Evolutionary conservation across 805 yeast genomes (phyloP), one percentile per base, ranked within the genome.

Genomic region (Pichia manshurica): DNA sequence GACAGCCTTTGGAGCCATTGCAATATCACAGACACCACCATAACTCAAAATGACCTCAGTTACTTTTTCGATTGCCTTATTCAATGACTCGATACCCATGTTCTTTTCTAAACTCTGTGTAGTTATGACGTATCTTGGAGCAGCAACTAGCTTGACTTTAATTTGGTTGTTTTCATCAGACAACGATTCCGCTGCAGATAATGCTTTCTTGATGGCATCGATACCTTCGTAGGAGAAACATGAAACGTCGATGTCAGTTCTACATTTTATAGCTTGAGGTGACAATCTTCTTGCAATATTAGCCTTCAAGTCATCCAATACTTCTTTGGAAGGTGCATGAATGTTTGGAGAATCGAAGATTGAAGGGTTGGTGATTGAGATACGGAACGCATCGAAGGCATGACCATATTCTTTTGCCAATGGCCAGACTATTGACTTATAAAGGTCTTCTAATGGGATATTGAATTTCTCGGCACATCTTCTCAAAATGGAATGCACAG

Each of bases 1-100:
- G 56, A 93, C 98, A 38, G 98, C 97, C 80, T 90, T 91, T 64
- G 99, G 98, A 60, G 95, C 91, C 97, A 91, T 91, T 46, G 95
- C 89, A 55, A 91, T 84, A 57, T 86, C 87, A 67, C 96, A 84
- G 49, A 80, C 78, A 63, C 99, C 99, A 46, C 88, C 96, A 47
- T 79, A 75, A 19, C 75, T 72, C 51, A 76, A 77, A 60, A 93
- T 89, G 43, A 81, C 74, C 58, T 77, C 79, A 51, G 78, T 75
- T 54, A 93, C 85, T 57, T 76, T 81, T 55, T 77, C 84, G 55
- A 93, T 87, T 42, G 98, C 96, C 57, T 77, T 68, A 63, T 81
- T 83, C 63, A 93, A 76, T 39, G 81, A 70, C 50, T 83, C 85
- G 56, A 93, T 77, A 66, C 99, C 99, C 61, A 81, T 81, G 62